phyloP scores from a whole-genome alignment of 225 moss, liverwort and hornwort genomes.

The Thuidium tamariscinum region DNA sequence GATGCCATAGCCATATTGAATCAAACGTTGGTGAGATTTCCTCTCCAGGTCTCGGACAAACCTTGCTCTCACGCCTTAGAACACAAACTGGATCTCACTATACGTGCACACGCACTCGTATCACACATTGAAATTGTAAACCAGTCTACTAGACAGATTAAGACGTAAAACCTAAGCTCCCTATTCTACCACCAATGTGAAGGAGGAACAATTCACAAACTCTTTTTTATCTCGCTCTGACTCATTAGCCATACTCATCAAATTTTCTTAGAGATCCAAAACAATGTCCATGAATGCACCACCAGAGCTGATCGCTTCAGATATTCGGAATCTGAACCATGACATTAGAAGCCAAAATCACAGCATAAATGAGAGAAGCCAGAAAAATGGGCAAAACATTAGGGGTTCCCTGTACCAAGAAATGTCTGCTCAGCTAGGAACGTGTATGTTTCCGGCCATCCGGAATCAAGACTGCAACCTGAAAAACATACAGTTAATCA shows the following conservation, averaged over 20 bases:
- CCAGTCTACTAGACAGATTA: neutral
- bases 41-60: neutral
- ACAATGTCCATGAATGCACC: neutral
- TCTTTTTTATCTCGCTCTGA: neutral
- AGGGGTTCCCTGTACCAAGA: neutral
- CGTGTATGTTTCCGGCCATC: neutral
- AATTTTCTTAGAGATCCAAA: neutral
- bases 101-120: neutral
- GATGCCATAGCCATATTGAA: constrained; percentile 11
- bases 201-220: neutral
- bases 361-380: neutral
- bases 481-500: neutral
- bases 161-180: neutral
- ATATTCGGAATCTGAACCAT: neutral
- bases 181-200: neutral
- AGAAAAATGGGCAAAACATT: neutral
- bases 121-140: neutral
- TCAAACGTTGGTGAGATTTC: neutral
- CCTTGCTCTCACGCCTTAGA: neutral
- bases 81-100: neutral
- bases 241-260: neutral
- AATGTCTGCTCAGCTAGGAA: neutral
- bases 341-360: neutral
- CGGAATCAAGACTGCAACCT: neutral
- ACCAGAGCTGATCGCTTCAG: neutral